Conservation (phyloP, 768 basidiomycete genomes). For the Tricholoma sp. region DNA sequence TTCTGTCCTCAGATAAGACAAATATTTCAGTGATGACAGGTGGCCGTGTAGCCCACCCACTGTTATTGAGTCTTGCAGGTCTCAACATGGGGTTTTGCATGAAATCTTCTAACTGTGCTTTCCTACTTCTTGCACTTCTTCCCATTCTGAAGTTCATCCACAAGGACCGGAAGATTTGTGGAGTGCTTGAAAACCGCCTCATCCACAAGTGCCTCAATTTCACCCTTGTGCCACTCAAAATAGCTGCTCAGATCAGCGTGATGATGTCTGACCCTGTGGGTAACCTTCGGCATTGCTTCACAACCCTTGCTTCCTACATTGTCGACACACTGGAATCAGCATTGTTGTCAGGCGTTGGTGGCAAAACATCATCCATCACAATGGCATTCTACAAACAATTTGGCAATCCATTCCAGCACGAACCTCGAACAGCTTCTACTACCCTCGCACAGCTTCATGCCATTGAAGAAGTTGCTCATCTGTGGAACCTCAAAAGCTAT, state of each 20-base stretch:
- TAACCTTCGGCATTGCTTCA: constrained; percentile 16
- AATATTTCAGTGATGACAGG: constrained; percentile 13
- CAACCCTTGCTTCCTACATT: constrained; percentile 23
- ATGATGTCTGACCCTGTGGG: constrained; percentile 25
- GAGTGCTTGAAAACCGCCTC: constrained; percentile 20
- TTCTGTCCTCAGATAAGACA: constrained; percentile 18
- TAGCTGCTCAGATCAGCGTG: background rate
- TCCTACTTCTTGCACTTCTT: constrained; percentile 12
- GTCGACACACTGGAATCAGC: constrained; percentile 28
- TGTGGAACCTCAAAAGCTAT: constrained; percentile 21
- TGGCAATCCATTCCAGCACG: constrained; percentile 24
- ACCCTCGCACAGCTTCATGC: constrained; percentile 15
- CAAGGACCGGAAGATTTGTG: constrained; percentile 4
- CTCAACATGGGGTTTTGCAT: constrained; percentile 6
- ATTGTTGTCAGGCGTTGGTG: constrained; percentile 21
- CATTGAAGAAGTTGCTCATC: constrained; percentile 9
- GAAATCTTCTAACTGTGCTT: constrained; percentile 14
- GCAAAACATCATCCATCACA: constrained; percentile 26
- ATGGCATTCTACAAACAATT: constrained; percentile 24
- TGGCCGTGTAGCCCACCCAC: constrained; percentile 8
- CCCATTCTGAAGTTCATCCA: constrained; percentile 13
- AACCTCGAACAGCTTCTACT: constrained; percentile 13
- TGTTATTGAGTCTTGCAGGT: constrained; percentile 11
- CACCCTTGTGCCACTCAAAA: constrained; percentile 22
- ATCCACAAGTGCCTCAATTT: constrained; percentile 25